Percentiles rank a stretch among this genome's conserved stretches.
phyloP scores from a whole-genome alignment of 805 yeast genomes.

The Lachancea dasiensis region DNA sequence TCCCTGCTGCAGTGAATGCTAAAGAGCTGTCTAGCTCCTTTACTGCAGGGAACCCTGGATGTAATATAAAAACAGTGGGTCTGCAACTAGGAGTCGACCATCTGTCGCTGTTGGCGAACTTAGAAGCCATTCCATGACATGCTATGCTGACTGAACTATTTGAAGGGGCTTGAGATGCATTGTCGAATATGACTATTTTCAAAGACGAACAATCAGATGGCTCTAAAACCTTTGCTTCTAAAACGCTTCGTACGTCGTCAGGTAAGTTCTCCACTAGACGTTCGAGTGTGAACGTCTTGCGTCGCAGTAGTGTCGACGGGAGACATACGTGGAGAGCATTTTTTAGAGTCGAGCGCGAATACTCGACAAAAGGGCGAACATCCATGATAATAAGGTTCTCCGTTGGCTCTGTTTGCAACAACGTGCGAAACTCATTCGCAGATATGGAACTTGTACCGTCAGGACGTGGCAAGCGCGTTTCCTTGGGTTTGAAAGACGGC shows the following conservation, averaged over 20 bases:
- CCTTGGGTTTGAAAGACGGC: slow-evolving; percentile 23
- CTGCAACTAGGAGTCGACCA: not conserved
- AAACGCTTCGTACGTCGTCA: slow-evolving; percentile 34
- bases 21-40: slow-evolving; percentile 1
- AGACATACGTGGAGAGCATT: slow-evolving; percentile 71
- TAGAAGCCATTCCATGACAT: slow-evolving; percentile 25
- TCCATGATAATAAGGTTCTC: slow-evolving; percentile 37
- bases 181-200: slow-evolving; percentile 25
- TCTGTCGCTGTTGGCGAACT: slow-evolving; percentile 16
- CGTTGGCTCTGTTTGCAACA: slow-evolving; percentile 3
- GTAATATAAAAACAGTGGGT: slow-evolving; percentile 7
- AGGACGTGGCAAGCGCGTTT: slow-evolving; percentile 22
- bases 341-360: slow-evolving; percentile 48
- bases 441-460: slow-evolving; percentile 16
- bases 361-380: slow-evolving; percentile 76
- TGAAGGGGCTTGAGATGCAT: slow-evolving; percentile 15
- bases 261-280: slow-evolving; percentile 60
- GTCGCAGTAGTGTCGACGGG: slow-evolving; percentile 81
- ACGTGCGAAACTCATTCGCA: slow-evolving; percentile 19
- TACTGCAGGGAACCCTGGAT: slow-evolving; percentile 9
- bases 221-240: slow-evolving; percentile 5
- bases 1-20: not conserved
- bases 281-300: slow-evolving; percentile 62
- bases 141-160: slow-evolving; percentile 23
- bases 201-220: slow-evolving; percentile 12